A percentile compares a stretch with the other conserved stretches of the same genome.
These are phyloP conservation scores for Naematelia encephala DNA, from an alignment of 768 basidiomycete genomes.

Conservation along the genomic window DNA sequence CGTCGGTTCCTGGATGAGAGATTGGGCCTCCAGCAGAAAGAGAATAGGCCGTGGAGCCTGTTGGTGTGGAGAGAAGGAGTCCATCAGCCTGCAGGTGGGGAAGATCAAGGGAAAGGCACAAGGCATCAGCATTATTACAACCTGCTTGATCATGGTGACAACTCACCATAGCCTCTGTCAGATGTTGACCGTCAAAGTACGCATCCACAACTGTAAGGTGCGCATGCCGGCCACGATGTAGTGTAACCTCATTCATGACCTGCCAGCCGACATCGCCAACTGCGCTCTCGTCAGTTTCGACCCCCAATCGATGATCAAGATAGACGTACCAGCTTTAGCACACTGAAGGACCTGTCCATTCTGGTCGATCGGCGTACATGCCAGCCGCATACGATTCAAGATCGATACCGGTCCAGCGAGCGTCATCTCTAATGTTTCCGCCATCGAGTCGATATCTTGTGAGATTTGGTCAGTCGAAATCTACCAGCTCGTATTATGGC, in stretches of 20 bases:
- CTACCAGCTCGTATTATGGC: neutral
- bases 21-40: constrained; percentile 94
- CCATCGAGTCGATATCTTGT: constrained; percentile 83
- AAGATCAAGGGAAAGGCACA: neutral
- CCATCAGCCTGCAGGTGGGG: constrained; percentile 70
- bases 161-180: constrained; percentile 91
- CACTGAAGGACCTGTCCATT: constrained; percentile 22
- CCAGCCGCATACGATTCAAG: constrained; percentile 82
- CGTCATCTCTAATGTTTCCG: constrained; percentile 72
- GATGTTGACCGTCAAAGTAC: constrained; percentile 87
- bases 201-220: constrained; percentile 92
- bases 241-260: constrained; percentile 93
- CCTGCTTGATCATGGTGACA: too few species aligned
- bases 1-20: constrained; percentile 85
- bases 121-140: too few species aligned
- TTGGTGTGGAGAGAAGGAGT: constrained; percentile 89
- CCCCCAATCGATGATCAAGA: neutral
- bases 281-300: constrained; percentile 11
- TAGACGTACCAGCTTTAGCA: constrained; percentile 30
- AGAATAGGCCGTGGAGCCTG: constrained; percentile 94
- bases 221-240: constrained; percentile 86
- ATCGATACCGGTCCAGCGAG: constrained; percentile 75
- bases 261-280: constrained; percentile 68
- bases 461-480: neutral
- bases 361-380: constrained; percentile 55